phyloP scores from a whole-genome alignment of 768 basidiomycete species.

The Tylopilus felleus region DNA sequence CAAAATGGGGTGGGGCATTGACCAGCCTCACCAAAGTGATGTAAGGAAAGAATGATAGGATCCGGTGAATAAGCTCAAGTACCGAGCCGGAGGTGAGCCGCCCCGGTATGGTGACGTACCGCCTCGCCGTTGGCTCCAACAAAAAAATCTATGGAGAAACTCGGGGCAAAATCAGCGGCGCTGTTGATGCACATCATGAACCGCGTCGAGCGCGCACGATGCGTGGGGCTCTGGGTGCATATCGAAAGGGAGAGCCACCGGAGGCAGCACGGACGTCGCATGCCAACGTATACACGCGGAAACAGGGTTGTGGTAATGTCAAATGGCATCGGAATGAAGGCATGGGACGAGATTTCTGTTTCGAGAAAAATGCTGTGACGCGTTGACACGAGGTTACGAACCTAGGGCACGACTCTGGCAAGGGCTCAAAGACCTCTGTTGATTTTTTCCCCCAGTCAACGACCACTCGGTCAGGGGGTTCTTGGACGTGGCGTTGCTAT shows the following conservation, averaged over 20 bases:
- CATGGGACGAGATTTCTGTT: conserved; percentile 12
- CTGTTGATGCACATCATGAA: not conserved
- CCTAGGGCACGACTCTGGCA: conserved; percentile 1
- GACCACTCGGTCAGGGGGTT: not conserved
- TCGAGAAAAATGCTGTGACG: conserved; percentile 19
- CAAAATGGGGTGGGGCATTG: not conserved
- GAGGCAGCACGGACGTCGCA: conserved; percentile 16
- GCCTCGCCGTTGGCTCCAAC: conserved; percentile 15
- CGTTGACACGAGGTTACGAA: conserved; percentile 19
- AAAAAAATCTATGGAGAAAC: conserved; percentile 8
- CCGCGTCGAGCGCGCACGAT: not conserved
- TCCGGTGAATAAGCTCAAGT: conserved; percentile 10
- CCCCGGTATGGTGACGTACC: conserved; percentile 12
- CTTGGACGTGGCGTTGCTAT: not conserved
- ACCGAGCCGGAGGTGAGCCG: conserved; percentile 9
- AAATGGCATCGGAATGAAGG: conserved; percentile 15
- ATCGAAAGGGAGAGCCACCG: conserved; percentile 4
- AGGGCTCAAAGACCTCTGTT: not conserved
- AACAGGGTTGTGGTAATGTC: conserved; percentile 20
- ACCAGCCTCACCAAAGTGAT: not conserved
- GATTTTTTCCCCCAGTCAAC: not conserved
- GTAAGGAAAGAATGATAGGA: not conserved
- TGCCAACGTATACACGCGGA: conserved; percentile 19
- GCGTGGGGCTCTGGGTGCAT: not conserved
- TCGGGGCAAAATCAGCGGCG: not conserved